Conservation (phyloP, 2,329 filamentous ascomycete species). For the Aphanocladium album region DNA sequence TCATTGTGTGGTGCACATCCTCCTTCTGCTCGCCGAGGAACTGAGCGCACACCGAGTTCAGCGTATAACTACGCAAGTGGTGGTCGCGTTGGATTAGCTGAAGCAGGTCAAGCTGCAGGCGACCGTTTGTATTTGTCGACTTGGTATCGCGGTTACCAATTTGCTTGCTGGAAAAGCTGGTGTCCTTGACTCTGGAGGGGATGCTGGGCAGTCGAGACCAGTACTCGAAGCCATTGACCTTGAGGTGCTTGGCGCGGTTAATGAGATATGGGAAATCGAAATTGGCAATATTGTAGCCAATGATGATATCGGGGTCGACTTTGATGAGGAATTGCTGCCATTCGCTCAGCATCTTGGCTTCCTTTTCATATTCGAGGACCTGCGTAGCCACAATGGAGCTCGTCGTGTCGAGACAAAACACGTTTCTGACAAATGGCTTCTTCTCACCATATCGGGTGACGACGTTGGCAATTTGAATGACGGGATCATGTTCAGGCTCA, state of each 20-base stretch:
- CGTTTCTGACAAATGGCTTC: constrained; percentile 93
- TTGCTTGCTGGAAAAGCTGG: constrained; percentile 94
- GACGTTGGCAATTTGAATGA: constrained; percentile 97
- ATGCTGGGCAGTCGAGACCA: constrained; percentile 75
- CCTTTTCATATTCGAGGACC: constrained; percentile 74
- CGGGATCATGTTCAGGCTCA: constrained; percentile 83
- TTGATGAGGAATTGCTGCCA: constrained; percentile 89
- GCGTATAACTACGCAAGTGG: constrained; percentile 90
- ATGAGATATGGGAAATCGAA: constrained; percentile 98
- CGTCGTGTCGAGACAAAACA: constrained; percentile 90
- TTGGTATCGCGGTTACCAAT: constrained; percentile 97
- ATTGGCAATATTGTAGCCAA: constrained; percentile 97
- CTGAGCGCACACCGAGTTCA: constrained; percentile 93
- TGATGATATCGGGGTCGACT: constrained; percentile 95
- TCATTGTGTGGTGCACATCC: constrained; percentile 98
- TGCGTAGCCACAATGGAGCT: constrained; percentile 94
- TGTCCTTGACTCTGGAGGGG: constrained; percentile 66
- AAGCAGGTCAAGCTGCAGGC: constrained; percentile 88
- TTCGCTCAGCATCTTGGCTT: constrained; percentile 83
- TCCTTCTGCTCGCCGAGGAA: constrained; percentile 98
- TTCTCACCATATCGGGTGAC: constrained; percentile 92
- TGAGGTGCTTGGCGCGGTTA: constrained; percentile 80
- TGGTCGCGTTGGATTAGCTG: constrained; percentile 93
- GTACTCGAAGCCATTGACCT: constrained; percentile 73
- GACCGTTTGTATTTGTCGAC: constrained; percentile 87